A percentile compares a stretch with the other conserved stretches of the same genome.
phyloP scores from a whole-genome alignment of 176 grass and related monocot genomes.

The Carex cristatella region DNA sequence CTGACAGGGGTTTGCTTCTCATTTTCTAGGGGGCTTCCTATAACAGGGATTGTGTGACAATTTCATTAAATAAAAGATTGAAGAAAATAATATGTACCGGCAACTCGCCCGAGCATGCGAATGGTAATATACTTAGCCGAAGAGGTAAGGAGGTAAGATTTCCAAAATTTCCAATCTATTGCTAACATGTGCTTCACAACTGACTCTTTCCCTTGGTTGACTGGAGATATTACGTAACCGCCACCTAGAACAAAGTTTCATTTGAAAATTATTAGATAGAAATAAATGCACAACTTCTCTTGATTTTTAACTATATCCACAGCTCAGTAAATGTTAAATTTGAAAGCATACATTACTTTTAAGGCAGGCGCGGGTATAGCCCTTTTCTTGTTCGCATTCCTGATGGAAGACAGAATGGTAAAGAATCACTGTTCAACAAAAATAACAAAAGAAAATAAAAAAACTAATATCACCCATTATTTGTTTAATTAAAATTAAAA shows the following conservation, averaged over 20 bases:
- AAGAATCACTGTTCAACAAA: slow-evolving; percentile 66
- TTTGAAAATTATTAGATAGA: slow-evolving; percentile 25
- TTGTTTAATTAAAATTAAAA: background rate
- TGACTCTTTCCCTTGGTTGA: slow-evolving; percentile 84
- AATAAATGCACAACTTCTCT: background rate
- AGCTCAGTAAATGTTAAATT: background rate
- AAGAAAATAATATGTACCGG: slow-evolving; percentile 46
- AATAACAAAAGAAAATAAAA: slow-evolving; percentile 31
- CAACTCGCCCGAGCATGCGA: slow-evolving; percentile 80
- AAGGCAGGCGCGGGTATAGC: slow-evolving; percentile 86
- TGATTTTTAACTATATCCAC: background rate
- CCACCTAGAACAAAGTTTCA: slow-evolving; percentile 60
- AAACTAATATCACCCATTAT: background rate
- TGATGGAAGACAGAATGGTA: slow-evolving; percentile 96
- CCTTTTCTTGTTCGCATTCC: slow-evolving; percentile 61
- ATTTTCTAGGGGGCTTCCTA: background rate
- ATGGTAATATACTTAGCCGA: slow-evolving; percentile 75
- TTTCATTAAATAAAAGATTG: slow-evolving; percentile 16
- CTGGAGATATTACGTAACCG: slow-evolving; percentile 88
- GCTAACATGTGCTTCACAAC: slow-evolving; percentile 99
- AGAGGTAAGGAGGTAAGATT: slow-evolving; percentile 71
- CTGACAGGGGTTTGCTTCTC: background rate
- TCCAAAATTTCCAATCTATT: slow-evolving; percentile 99
- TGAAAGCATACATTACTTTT: slow-evolving; percentile 96
- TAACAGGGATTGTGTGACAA: background rate